Evolutionary conservation across 371 early-diverging fungal species (phyloP).

Genomic region (Zancudomyces culisetae): DNA sequence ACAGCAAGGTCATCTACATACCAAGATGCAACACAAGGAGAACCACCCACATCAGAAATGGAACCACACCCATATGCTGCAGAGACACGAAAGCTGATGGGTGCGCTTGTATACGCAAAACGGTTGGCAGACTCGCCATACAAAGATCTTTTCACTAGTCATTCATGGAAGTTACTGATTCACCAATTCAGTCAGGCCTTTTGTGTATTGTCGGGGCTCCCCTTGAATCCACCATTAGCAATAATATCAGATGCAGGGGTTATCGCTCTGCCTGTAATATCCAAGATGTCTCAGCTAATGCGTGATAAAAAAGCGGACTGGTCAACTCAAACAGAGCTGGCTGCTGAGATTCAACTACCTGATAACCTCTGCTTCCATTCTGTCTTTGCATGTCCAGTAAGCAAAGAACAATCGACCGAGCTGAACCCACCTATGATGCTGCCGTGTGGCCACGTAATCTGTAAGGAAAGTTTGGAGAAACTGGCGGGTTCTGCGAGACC

Average conservation of each 20-base stretch:
- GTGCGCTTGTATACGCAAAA: conserved; percentile 14
- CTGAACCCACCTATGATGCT: conserved; percentile 96
- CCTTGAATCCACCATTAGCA: conserved; percentile 58
- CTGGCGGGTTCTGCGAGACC: conserved; percentile 33
- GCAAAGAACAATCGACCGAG: conserved; percentile 81
- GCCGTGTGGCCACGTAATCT: conserved; percentile 93
- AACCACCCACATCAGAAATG: not conserved
- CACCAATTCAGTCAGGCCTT: conserved; percentile 65
- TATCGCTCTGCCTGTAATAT: conserved; percentile 70
- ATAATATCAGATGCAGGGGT: conserved; percentile 62
- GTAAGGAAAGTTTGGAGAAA: conserved; percentile 66
- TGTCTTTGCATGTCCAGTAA: conserved; percentile 93
- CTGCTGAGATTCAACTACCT: conserved; percentile 68
- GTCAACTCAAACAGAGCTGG: conserved; percentile 76
- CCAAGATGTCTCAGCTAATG: conserved; percentile 58
- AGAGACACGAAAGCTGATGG: conserved; percentile 25
- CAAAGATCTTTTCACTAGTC: conserved; percentile 8
- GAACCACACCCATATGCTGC: conserved; percentile 2
- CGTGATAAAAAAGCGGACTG: conserved; percentile 39
- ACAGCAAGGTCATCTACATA: conserved; percentile 36
- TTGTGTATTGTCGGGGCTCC: conserved; percentile 59
- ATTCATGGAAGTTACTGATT: conserved; percentile 38
- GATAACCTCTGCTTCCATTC: conserved; percentile 74
- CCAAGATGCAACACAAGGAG: conserved; percentile 33
- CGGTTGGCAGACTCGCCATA: conserved; percentile 11